These are phyloP conservation scores for Penicillium paxilli DNA, from an alignment of 495 filamentous ascomycete genomes.

Conservation along the genomic window DNA sequence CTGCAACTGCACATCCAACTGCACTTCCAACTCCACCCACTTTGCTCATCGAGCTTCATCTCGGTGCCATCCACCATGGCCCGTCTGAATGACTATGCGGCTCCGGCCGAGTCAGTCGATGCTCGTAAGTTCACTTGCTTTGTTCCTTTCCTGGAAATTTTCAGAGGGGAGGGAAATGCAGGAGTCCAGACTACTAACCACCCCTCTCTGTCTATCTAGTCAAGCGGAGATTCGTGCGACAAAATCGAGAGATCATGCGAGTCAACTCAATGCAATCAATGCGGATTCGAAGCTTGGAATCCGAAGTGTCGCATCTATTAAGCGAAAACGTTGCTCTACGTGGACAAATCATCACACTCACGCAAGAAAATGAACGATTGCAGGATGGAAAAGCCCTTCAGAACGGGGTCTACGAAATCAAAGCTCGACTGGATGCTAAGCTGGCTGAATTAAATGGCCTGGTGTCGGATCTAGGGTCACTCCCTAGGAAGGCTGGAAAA, in stretches of 20 bases:
- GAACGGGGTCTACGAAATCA: conserved; percentile 63
- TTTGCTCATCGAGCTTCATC: neutral
- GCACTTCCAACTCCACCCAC: neutral
- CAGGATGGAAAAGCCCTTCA: conserved; percentile 41
- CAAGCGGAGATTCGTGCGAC: conserved; percentile 81
- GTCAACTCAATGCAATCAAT: conserved; percentile 89
- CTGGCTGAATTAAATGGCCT: conserved; percentile 65
- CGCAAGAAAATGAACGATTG: conserved; percentile 62
- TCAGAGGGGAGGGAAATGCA: no score
- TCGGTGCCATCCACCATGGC: conserved; percentile 61
- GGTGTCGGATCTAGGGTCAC: conserved; percentile 58
- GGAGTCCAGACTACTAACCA: conserved; percentile 8
- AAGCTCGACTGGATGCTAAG: conserved; percentile 68
- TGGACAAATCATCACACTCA: conserved; percentile 72
- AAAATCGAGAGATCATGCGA: conserved; percentile 91
- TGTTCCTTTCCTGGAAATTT: no score
- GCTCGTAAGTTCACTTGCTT: conserved; percentile 59
- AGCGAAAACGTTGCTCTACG: conserved; percentile 85
- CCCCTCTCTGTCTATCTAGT: conserved; percentile 52
- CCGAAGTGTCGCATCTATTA: conserved; percentile 77
- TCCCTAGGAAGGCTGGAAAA: conserved; percentile 40
- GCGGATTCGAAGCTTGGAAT: conserved; percentile 83
- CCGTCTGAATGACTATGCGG: conserved; percentile 79
- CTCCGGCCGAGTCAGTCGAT: conserved; percentile 73
- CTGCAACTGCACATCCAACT: neutral